Percentiles rank a stretch among this genome's conserved stretches.
These are phyloP conservation scores for Drechmeria coniospora DNA, from an alignment of 2,329 filamentous ascomycete genomes.

Conservation along the genomic window DNA sequence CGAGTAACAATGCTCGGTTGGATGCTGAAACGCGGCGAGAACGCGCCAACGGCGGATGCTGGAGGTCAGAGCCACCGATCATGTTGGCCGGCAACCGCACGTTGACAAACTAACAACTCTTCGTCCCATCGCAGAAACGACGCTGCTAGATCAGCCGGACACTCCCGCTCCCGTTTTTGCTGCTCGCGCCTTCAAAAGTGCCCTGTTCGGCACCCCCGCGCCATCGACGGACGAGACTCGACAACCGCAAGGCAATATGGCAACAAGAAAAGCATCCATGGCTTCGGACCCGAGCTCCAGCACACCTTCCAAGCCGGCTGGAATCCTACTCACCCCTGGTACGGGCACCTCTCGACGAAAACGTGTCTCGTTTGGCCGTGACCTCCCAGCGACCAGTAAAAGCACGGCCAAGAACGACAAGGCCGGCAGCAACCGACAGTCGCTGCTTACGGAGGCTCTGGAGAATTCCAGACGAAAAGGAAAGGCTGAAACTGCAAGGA, in stretches of 20 bases:
- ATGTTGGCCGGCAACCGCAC: no score
- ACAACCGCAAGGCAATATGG: slow-evolving; percentile 10
- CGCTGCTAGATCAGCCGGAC: slow-evolving; percentile 41
- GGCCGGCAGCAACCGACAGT: slow-evolving; percentile 8
- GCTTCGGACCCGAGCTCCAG: slow-evolving; percentile 14
- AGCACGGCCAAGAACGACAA: slow-evolving; percentile 17
- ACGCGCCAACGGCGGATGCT: slow-evolving; percentile 18
- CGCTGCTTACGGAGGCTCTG: slow-evolving; percentile 28
- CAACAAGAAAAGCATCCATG: slow-evolving; percentile 5
- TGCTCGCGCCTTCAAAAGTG: slow-evolving; percentile 47
- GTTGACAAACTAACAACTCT: background rate
- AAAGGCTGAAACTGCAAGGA: slow-evolving; percentile 13
- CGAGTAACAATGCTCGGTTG: slow-evolving; percentile 43
- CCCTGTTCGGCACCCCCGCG: slow-evolving; percentile 44
- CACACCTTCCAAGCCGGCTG: slow-evolving; percentile 35
- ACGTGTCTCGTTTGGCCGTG: slow-evolving; percentile 48
- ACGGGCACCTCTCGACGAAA: slow-evolving; percentile 45
- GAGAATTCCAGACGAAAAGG: slow-evolving; percentile 22
- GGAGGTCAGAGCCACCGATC: no score
- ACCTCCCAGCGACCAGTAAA: slow-evolving; percentile 30
- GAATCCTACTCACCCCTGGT: slow-evolving; percentile 49
- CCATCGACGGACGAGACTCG: slow-evolving; percentile 19
- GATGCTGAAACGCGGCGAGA: slow-evolving; percentile 34
- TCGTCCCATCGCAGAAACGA: slow-evolving; percentile 17
- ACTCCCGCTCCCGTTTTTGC: slow-evolving; percentile 53